Evolutionary conservation across 2,329 filamentous ascomycete species (phyloP).

Genomic region (Paecilomyces variotii): DNA sequence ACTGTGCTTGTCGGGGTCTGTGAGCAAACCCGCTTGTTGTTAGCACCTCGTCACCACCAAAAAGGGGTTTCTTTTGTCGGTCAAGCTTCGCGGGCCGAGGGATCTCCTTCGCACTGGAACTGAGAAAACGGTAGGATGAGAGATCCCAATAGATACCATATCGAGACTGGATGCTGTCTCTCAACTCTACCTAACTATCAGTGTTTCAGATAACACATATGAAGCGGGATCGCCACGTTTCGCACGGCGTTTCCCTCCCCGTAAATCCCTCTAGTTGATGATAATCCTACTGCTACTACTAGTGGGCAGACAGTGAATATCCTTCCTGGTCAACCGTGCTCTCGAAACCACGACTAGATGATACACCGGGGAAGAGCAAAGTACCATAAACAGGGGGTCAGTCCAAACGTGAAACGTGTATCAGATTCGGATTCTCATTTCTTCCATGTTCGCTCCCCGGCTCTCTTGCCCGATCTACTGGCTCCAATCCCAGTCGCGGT

Average conservation of each 20-base stretch:
- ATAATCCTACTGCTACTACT: too few relatives aligned
- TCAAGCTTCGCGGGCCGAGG: background rate
- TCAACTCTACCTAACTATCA: background rate
- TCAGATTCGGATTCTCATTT: background rate
- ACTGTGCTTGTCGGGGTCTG: background rate
- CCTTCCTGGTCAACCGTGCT: background rate
- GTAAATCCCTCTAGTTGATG: too few relatives aligned
- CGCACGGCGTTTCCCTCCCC: background rate
- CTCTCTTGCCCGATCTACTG: background rate
- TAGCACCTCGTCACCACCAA: background rate
- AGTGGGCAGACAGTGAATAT: too few relatives aligned
- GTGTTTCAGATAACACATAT: background rate
- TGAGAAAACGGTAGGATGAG: background rate
- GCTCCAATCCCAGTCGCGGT: background rate
- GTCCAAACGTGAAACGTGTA: background rate
- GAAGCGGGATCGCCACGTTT: background rate
- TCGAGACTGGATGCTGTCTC: background rate
- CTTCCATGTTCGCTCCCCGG: background rate
- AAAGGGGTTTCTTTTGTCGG: background rate
- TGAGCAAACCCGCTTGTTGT: background rate
- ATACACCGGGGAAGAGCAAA: background rate
- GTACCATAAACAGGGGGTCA: background rate
- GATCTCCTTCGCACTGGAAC: background rate
- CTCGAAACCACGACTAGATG: background rate
- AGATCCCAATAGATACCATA: background rate